Base-by-base conservation (phyloP, 345 rosid genomes). In the Streptanthus diversifolius region DNA sequence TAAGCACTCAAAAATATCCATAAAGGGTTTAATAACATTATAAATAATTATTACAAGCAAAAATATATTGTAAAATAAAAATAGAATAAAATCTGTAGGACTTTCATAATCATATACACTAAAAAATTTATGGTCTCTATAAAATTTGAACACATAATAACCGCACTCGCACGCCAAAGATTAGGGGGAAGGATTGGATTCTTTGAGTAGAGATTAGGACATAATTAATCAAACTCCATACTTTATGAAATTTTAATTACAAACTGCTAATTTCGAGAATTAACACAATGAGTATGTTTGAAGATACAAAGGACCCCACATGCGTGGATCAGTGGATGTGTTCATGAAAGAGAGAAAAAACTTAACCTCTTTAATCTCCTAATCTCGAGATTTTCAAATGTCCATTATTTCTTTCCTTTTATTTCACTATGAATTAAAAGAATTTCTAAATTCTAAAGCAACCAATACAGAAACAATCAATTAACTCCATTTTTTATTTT, bases 281-380 rank as follows among this genome's bases (percentile, higher is more conserved):
- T 43, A 68, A 79, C 79, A 80, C 78, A 81, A 87, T 82, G 96
- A 85, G 88, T 84, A 73, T 80, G 88, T 79, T 79, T 59, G 58
- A 82, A 83, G 92, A 80, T 59, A 55, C 27, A 66, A 66, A 64
- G 25, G 93, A 80, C 68, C 88, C 95, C 93, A 85, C 91, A 66
- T 77, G 80, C 17, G 36, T 77, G 76, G 75, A 66, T 77, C 80
- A 14, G 36, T 77, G 76, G 75, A 79, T 81, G 85, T 74, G 81
- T 63, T 71, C 77, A 70, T 80, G 3, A 58, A 12, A 52, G 65
- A 22, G 8, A 22, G 8, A 29, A 29, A 29, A 25, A 13, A 30
- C 44, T 40, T 49, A 74, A 21, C 35, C 67, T 65, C 71, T 79
- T 75, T 76, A 66, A 70, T 69, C 73, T 24, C 63, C 68, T 70